Evolutionary conservation across 192 early-diverging fungal species (phyloP).

Genomic region (Coemansia sp.): DNA sequence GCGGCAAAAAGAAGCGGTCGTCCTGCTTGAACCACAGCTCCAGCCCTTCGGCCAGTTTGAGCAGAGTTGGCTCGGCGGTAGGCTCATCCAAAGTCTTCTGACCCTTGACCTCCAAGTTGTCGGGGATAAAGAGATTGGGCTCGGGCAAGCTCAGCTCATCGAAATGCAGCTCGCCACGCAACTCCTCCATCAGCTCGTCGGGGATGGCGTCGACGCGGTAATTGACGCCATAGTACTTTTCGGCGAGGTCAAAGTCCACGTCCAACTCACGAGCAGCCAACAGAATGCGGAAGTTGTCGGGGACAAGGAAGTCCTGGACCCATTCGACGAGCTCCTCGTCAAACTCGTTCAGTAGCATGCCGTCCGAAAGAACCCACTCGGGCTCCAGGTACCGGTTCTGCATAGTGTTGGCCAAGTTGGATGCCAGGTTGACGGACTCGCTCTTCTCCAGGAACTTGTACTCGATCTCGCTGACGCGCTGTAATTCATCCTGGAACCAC

Average conservation of each 20-base stretch:
- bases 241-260: constrained; percentile 56
- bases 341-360: constrained; percentile 65
- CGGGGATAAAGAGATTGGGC: constrained; percentile 86
- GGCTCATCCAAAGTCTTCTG: constrained; percentile 11
- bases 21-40: constrained; percentile 96
- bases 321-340: constrained; percentile 66
- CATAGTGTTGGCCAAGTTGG: constrained; percentile 72
- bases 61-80: constrained; percentile 26
- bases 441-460: constrained; percentile 81
- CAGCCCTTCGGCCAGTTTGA: constrained; percentile 19
- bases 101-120: constrained; percentile 71
- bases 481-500: constrained; percentile 83
- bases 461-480: constrained; percentile 45
- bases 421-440: constrained; percentile 64
- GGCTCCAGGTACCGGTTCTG: constrained; percentile 72
- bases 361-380: constrained; percentile 66
- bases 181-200: constrained; percentile 47
- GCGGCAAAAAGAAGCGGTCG: constrained; percentile 89
- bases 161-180: constrained; percentile 12
- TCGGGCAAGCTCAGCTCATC: constrained; percentile 68
- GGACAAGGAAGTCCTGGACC: constrained; percentile 59
- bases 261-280: constrained; percentile 49
- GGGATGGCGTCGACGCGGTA: constrained; percentile 69
- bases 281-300: constrained; percentile 64
- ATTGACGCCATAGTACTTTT: constrained; percentile 80